phyloP scores from a whole-genome alignment of 345 rosid species.

The Arabidopsis suecica region DNA sequence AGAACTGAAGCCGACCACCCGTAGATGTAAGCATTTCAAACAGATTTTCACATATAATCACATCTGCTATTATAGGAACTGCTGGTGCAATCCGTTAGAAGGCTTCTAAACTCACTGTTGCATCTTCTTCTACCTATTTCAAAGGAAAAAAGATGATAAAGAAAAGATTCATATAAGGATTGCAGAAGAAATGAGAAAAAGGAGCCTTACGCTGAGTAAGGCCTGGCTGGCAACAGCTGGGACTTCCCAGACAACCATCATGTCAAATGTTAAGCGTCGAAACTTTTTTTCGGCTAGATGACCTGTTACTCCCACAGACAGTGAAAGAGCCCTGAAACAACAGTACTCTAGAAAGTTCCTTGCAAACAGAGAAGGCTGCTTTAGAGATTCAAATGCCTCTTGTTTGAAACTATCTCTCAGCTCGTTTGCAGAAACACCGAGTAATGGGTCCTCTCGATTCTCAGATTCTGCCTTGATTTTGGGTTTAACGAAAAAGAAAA shows the following conservation, averaged over 20 bases:
- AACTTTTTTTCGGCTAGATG: slow-evolving; percentile 86
- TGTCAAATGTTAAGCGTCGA: slow-evolving; percentile 80
- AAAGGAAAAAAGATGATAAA: slow-evolving; percentile 22
- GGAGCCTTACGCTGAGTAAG: slow-evolving; percentile 54
- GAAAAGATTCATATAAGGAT: slow-evolving; percentile 4
- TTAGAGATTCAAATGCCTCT: slow-evolving; percentile 79
- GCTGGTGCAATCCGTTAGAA: slow-evolving; percentile 92
- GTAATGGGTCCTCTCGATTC: slow-evolving; percentile 35
- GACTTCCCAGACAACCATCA: slow-evolving; percentile 97
- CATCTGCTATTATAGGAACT: slow-evolving; percentile 82
- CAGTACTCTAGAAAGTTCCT: slow-evolving; percentile 93
- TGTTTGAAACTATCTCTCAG: slow-evolving; percentile 70
- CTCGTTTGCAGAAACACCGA: slow-evolving; percentile 62
- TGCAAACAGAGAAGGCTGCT: slow-evolving; percentile 74
- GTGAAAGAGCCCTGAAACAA: slow-evolving; percentile 86
- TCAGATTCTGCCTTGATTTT: slow-evolving; percentile 33
- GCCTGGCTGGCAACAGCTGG: slow-evolving; percentile 77
- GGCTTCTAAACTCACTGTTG: slow-evolving; percentile 83
- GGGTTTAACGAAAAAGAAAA: slow-evolving; percentile 26
- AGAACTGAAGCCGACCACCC: slow-evolving; percentile 74
- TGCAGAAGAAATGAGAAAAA: slow-evolving; percentile 18
- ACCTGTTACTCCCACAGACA: slow-evolving; percentile 61
- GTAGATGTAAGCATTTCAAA: slow-evolving; percentile 83
- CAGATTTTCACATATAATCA: slow-evolving; percentile 81
- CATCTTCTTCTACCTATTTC: slow-evolving; percentile 71